These are phyloP conservation scores for Pyrenochaeta sp. DNA, from an alignment of 2,329 filamentous ascomycete genomes.

Conservation along the genomic window DNA sequence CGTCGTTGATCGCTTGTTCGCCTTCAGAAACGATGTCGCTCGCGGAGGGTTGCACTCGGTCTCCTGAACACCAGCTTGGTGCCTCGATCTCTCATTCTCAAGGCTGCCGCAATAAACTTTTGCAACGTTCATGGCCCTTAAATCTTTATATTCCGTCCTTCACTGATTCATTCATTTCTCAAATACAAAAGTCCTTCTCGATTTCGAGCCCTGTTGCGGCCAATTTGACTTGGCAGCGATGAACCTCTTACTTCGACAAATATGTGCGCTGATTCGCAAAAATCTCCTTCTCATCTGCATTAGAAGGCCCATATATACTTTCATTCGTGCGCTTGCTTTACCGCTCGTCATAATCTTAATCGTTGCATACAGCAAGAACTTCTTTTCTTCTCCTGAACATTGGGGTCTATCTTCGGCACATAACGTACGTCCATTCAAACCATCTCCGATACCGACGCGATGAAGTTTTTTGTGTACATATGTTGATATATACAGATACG, in stretches of 20 bases:
- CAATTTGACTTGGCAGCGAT: constrained; percentile 4
- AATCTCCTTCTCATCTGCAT: constrained; percentile 33
- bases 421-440: constrained; percentile 9
- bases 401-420: constrained; percentile 32
- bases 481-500: constrained; percentile 22
- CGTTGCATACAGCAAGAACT: constrained; percentile 29
- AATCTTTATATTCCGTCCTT: no score
- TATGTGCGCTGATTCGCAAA: constrained; percentile 35
- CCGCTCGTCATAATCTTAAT: constrained; percentile 31
- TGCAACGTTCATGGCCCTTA: no score
- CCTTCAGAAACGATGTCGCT: no score
- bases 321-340: constrained; percentile 31
- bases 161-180: not conserved
- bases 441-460: no score
- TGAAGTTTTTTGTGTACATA: no score
- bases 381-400: constrained; percentile 26
- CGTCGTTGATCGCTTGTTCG: not conserved
- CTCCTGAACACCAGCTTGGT: no score
- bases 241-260: constrained; percentile 27
- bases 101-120: no score
- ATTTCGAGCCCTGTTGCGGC: no score
- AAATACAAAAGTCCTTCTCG: no score
- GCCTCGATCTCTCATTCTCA: no score
- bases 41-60: no score
- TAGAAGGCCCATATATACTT: constrained; percentile 27